phyloP scores from a whole-genome alignment of 768 basidiomycete species.

The Daedaleopsis nitida region DNA sequence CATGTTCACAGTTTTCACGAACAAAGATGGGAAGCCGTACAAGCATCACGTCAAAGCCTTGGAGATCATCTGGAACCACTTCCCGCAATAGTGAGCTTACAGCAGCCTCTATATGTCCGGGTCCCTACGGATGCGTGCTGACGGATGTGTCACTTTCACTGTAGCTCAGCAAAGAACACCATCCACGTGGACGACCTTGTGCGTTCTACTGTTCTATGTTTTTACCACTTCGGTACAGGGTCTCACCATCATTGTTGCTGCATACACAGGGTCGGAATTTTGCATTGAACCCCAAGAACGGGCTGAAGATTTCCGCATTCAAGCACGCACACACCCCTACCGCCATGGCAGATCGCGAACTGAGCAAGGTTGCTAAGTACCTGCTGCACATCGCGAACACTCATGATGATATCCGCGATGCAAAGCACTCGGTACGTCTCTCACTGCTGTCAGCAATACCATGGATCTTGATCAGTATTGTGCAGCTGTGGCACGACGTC shows the following conservation, averaged over 20 bases:
- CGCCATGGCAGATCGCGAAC: slow-evolving; percentile 66
- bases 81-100: slow-evolving; percentile 68
- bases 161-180: slow-evolving; percentile 70
- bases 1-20: slow-evolving; percentile 88
- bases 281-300: slow-evolving; percentile 82
- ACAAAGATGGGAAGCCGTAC: slow-evolving; percentile 72
- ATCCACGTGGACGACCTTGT: slow-evolving; percentile 89
- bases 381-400: slow-evolving; percentile 62
- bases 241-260: neutral
- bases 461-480: neutral
- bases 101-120: neutral
- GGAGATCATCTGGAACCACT: slow-evolving; percentile 86
- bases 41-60: slow-evolving; percentile 82
- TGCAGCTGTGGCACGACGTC: slow-evolving; percentile 54
- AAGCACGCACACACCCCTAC: slow-evolving; percentile 72
- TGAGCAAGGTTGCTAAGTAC: slow-evolving; percentile 65
- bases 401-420: slow-evolving; percentile 56
- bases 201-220: slow-evolving; percentile 18
- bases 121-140: neutral
- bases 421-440: slow-evolving; percentile 64
- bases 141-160: slow-evolving; percentile 1
- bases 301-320: slow-evolving; percentile 82
- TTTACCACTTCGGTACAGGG: neutral
- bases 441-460: neutral
- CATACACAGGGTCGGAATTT: slow-evolving; percentile 80